A percentile compares a stretch with the other conserved stretches of the same genome.
These are phyloP conservation scores for Dendrostoma leiphaemia DNA, from an alignment of 2,329 filamentous ascomycete genomes.

Conservation along the genomic window DNA sequence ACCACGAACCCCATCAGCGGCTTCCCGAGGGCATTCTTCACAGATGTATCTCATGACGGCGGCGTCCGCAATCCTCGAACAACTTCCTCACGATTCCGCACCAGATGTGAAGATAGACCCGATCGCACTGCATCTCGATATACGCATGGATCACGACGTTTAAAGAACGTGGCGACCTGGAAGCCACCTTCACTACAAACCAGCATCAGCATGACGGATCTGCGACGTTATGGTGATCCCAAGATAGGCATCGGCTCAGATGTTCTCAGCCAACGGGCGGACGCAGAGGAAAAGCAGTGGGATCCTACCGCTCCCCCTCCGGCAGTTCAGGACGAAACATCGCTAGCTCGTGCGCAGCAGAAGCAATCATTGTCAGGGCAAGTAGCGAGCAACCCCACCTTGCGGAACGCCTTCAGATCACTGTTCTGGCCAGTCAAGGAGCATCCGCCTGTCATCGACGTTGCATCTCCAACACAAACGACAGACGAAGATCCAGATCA, in stretches of 20 bases:
- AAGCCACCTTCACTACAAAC: slow-evolving; percentile 1
- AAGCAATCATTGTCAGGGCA: not conserved
- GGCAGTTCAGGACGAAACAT: too few species aligned
- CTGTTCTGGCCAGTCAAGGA: not conserved
- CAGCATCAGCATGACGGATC: not conserved
- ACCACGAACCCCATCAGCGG: slow-evolving; percentile 11
- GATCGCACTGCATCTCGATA: not conserved
- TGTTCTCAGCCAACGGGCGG: not conserved
- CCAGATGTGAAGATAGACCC: not conserved
- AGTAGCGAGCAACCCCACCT: not conserved
- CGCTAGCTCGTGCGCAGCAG: not conserved
- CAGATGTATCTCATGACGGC: not conserved
- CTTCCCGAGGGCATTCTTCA: slow-evolving; percentile 3
- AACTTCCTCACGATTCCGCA: not conserved
- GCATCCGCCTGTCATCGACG: not conserved
- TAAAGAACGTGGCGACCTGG: slow-evolving; percentile 3
- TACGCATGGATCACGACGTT: slow-evolving; percentile 7
- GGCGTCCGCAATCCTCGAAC: not conserved
- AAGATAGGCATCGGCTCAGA: not conserved
- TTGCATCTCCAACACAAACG: too few species aligned
- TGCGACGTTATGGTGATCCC: slow-evolving; percentile 3
- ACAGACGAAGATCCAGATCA: too few species aligned
- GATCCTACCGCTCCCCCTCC: not conserved
- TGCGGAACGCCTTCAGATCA: slow-evolving; percentile 1
- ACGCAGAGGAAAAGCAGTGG: not conserved